phyloP scores from a whole-genome alignment of 129 eudicot genomes.

The Artemisia argyi region DNA sequence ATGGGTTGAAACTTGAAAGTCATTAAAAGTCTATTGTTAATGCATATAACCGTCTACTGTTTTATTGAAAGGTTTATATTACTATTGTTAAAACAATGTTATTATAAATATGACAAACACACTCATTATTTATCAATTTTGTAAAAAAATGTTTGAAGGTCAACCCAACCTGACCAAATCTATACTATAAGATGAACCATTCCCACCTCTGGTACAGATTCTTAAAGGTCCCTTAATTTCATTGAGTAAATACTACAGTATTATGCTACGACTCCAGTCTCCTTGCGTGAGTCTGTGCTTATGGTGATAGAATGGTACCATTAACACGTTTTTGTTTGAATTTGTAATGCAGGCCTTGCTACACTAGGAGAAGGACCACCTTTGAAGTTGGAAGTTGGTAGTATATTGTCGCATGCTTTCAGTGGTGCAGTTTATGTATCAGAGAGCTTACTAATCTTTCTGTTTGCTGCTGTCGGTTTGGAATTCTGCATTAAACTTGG shows the following conservation, averaged over 20 bases:
- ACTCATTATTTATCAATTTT: neutral
- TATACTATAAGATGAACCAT: neutral
- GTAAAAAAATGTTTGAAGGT: neutral
- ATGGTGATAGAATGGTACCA: neutral
- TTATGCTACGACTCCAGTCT: too few species aligned
- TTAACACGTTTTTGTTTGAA: conserved; percentile 7
- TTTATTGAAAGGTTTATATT: neutral
- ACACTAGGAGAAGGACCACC: conserved; percentile 73
- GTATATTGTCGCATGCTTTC: conserved; percentile 70
- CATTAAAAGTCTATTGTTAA: neutral
- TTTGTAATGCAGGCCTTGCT: conserved; percentile 67
- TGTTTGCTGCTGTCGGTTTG: conserved; percentile 81
- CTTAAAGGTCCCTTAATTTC: too few species aligned
- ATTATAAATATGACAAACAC: neutral
- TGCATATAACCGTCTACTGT: neutral
- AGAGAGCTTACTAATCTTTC: conserved; percentile 68
- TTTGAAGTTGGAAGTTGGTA: conserved; percentile 51
- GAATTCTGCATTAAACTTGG: conserved; percentile 79
- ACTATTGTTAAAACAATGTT: neutral
- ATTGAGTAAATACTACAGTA: too few species aligned
- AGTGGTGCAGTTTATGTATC: conserved; percentile 67
- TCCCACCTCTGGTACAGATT: too few species aligned
- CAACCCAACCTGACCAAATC: neutral
- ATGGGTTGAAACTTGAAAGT: neutral
- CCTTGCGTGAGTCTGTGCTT: too few species aligned